Evolutionary conservation across 2,329 filamentous ascomycete species (phyloP), one percentile per base, ranked within the genome.

Genomic region (Hymenoscyphus infarciens): DNA sequence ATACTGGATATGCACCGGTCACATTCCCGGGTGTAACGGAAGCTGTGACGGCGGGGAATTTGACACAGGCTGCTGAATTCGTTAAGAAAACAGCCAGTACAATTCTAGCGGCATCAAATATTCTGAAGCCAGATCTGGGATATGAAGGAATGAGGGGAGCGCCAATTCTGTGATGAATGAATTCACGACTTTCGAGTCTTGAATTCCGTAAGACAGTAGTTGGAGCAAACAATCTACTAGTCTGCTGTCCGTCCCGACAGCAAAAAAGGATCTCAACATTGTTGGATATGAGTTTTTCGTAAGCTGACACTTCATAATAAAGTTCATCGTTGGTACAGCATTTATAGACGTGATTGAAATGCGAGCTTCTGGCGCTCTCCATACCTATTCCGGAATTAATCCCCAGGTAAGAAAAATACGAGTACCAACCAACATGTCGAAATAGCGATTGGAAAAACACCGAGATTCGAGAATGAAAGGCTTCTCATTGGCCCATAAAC

Each of bases 1-100:
- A 58, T 42, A 45, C 33, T 25, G 56, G 45, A 52, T 52, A 52
- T 52, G 45, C 45, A 11, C 45, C 45, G 8, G 45, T 52, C 3
- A 52, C 19, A 7, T 52, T 52, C 10, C 45, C 45, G 5, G 45
- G 45, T 25, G 45, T 52, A 13, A 22, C 45, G 19, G 45, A 52
- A 10, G 45, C 45, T 8, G 45, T 52, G 8, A 11, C 10, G 11
- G 45, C 45, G 7, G 45, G 45, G 45, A 22, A 52, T 52, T 52
- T 52, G 3, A 22, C 19, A 11, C 4, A 22, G 45, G 45, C 45
- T 11, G 45, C 45, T 13, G 45, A 52, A 10, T 52, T 52, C 19
- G 45, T 52, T 25, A 52, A 52, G 45, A 52, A 52, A 10, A 52
- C 45, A 52, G 45, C 45, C 15, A 13, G 11, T 25, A 19, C 45